Evolutionary conservation across 805 yeast species (phyloP).

Genomic region (Pichia eremophila): DNA sequence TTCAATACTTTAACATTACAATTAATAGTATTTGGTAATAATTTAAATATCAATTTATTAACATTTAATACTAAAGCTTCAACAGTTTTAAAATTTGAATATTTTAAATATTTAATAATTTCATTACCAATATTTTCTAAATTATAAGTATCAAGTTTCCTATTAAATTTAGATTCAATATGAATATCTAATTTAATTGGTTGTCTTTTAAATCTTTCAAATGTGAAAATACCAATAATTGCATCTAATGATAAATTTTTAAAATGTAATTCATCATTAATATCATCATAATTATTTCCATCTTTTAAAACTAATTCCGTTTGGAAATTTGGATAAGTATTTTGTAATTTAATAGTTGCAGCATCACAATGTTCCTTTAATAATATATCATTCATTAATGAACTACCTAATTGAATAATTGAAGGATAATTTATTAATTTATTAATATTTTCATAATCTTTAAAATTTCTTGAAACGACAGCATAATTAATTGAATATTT

Average conservation of each 20-base stretch:
- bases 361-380: slow-evolving; percentile 2
- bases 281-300: too few relatives aligned
- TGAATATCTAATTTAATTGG: slow-evolving; percentile 56
- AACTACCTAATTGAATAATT: slow-evolving; percentile 29
- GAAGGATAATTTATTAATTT: slow-evolving; percentile 33
- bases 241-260: slow-evolving; percentile 27
- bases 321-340: neutral
- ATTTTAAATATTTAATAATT: slow-evolving; percentile 55
- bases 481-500: slow-evolving; percentile 84
- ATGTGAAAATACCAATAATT: slow-evolving; percentile 87
- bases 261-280: neutral
- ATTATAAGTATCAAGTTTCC: slow-evolving; percentile 20
- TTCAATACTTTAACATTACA: slow-evolving; percentile 62
- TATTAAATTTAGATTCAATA: slow-evolving; percentile 23
- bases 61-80: slow-evolving; percentile 81
- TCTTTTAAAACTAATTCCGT: too few relatives aligned
- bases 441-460: slow-evolving; percentile 37
- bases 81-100: slow-evolving; percentile 79
- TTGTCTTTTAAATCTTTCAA: slow-evolving; percentile 79
- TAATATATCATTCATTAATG: slow-evolving; percentile 14
- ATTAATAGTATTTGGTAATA: slow-evolving; percentile 5
- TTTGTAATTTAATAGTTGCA: neutral
- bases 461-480: slow-evolving; percentile 60
- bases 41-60: slow-evolving; percentile 29
- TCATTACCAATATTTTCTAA: slow-evolving; percentile 36